These are phyloP conservation scores for Aspergillus bridgeri DNA, from an alignment of 495 filamentous ascomycete species.

Conservation along the genomic window DNA sequence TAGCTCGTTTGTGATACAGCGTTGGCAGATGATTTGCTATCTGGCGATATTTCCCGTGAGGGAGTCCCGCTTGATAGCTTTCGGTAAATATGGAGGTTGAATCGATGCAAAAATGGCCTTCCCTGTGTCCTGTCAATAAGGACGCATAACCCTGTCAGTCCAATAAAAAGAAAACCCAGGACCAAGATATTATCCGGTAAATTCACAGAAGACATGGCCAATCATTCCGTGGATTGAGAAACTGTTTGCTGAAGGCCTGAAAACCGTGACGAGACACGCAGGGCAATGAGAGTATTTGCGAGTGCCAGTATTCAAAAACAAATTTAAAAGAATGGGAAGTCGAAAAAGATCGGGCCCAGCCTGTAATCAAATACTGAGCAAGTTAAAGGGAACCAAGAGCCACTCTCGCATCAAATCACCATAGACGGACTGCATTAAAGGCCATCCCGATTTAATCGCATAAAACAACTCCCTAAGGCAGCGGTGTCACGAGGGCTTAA, in stretches of 20 bases:
- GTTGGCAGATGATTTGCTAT: slow-evolving; percentile 30
- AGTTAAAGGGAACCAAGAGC: not conserved
- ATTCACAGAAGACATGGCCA: slow-evolving; percentile 11
- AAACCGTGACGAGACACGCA: not conserved
- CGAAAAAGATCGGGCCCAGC: not conserved
- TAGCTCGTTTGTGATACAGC: slow-evolving; percentile 25
- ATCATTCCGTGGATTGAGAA: not conserved
- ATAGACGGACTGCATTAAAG: not conserved
- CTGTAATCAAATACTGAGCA: not conserved
- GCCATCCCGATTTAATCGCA: not conserved
- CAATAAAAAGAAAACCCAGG: slow-evolving; percentile 22
- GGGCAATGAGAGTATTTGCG: not conserved
- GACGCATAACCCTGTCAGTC: slow-evolving; percentile 22
- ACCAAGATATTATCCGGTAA: slow-evolving; percentile 22
- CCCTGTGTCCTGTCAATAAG: slow-evolving; percentile 7
- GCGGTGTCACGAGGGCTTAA: slow-evolving; percentile 20
- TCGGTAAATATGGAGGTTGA: slow-evolving; percentile 30
- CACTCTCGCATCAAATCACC: not conserved
- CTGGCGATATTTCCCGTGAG: slow-evolving; percentile 55
- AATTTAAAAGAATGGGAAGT: not conserved
- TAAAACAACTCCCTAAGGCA: slow-evolving; percentile 2
- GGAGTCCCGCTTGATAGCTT: slow-evolving; percentile 49
- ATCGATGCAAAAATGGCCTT: slow-evolving; percentile 14
- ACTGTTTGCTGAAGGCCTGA: not conserved
- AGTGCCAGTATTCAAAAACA: not conserved